Conservation (phyloP, 768 basidiomycete genomes). For the Pleurotus tuber-regium region DNA sequence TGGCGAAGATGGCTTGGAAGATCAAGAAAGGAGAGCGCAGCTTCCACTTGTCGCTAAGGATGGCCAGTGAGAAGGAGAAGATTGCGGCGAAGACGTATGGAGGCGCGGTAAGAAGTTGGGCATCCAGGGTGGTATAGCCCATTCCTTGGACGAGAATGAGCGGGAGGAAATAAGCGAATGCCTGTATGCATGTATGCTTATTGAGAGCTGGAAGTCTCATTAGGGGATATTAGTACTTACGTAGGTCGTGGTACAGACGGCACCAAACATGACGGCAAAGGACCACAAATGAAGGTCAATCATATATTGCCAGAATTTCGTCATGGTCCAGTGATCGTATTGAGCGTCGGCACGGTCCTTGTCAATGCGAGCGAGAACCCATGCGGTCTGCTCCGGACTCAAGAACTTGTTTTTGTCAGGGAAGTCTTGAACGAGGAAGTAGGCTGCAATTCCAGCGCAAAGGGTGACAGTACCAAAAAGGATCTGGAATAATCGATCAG, state of each 20-base stretch:
- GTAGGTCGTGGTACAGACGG: slow-evolving; percentile 29
- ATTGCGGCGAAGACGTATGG: slow-evolving; percentile 32
- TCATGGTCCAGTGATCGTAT: slow-evolving; percentile 28
- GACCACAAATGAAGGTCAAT: slow-evolving; percentile 32
- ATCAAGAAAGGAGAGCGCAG: slow-evolving; percentile 32
- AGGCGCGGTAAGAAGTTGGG: slow-evolving; percentile 33
- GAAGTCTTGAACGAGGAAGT: slow-evolving; percentile 33
- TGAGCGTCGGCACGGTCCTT: slow-evolving; percentile 37
- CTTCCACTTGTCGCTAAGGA: slow-evolving; percentile 33
- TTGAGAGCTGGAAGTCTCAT: neutral
- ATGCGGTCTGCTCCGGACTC: slow-evolving; percentile 28
- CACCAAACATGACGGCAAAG: slow-evolving; percentile 34
- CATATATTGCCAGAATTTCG: slow-evolving; percentile 32
- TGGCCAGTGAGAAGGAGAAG: slow-evolving; percentile 35
- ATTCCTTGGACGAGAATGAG: slow-evolving; percentile 29
- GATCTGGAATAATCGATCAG: slow-evolving; percentile 8
- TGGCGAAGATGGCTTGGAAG: slow-evolving; percentile 28
- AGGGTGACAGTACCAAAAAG: slow-evolving; percentile 29
- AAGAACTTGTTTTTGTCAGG: slow-evolving; percentile 34
- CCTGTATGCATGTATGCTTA: slow-evolving; percentile 1
- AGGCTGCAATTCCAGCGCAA: slow-evolving; percentile 25
- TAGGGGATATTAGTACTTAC: slow-evolving; percentile 15
- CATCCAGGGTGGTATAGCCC: slow-evolving; percentile 27
- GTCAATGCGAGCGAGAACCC: slow-evolving; percentile 31
- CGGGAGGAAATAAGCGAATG: slow-evolving; percentile 28